A percentile compares a stretch with the other conserved stretches of the same genome.
phyloP scores from a whole-genome alignment of 1,284 basidiomycete species.

The Gomphus bonarii region DNA sequence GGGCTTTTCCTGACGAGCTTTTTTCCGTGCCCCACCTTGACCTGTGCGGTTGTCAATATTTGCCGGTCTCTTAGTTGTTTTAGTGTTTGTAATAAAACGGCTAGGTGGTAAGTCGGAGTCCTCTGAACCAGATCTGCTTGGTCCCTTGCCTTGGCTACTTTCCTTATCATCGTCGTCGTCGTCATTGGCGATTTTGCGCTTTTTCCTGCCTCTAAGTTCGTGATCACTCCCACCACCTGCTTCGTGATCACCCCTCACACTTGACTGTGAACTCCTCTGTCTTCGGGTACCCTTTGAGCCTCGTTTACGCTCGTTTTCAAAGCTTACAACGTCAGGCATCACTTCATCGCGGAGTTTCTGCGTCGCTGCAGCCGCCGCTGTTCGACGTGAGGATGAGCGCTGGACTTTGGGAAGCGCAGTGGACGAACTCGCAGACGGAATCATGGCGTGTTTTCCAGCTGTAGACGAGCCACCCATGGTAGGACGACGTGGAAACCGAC shows the following conservation, averaged over 20 bases:
- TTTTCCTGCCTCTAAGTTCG: conserved; percentile 4
- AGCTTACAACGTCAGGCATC: conserved; percentile 68
- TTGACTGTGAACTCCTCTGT: conserved; percentile 15
- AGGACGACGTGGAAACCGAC: conserved; percentile 1
- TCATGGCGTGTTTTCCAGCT: not conserved
- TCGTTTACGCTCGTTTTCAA: conserved; percentile 50
- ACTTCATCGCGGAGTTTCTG: conserved; percentile 51
- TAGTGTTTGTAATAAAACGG: not conserved
- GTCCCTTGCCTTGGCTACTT: conserved; percentile 10
- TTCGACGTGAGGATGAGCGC: conserved; percentile 29
- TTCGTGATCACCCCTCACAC: conserved; percentile 13
- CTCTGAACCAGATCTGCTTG: not conserved
- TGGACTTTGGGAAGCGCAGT: not conserved
- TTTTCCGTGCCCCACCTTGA: not conserved
- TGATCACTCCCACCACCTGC: conserved; percentile 9
- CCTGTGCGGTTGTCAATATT: not conserved
- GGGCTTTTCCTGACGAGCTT: not conserved
- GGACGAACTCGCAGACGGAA: not conserved
- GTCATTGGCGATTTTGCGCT: conserved; percentile 13
- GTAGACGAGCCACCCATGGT: not conserved
- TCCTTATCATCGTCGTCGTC: conserved; percentile 1
- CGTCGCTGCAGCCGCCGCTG: conserved; percentile 58
- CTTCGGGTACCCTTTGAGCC: conserved; percentile 20
- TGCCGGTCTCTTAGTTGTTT: not conserved
- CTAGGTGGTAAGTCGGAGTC: not conserved